These are phyloP conservation scores for Phytophthora melonis DNA, from an alignment of 352 stramenopile genomes.

Conservation along the genomic window DNA sequence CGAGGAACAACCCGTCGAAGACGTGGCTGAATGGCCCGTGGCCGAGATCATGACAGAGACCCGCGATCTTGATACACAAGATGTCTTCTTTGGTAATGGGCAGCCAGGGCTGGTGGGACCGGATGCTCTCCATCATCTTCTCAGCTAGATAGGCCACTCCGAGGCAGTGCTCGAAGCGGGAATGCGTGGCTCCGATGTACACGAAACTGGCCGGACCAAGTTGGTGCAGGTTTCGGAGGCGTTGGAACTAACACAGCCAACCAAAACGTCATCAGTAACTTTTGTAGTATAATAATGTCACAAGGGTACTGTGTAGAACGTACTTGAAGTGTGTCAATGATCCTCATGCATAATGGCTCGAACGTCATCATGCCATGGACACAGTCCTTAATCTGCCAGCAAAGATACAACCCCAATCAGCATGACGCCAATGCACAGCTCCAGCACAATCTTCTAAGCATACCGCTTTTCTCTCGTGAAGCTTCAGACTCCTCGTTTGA, in stretches of 20 bases:
- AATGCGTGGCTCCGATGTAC: constrained; percentile 90
- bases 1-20: constrained; percentile 82
- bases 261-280: neutral
- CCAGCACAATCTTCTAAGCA: neutral
- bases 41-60: constrained; percentile 80
- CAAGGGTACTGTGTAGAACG: neutral
- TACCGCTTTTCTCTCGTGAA: neutral
- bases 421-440: neutral
- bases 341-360: neutral
- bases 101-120: constrained; percentile 87
- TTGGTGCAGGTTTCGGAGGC: constrained; percentile 94
- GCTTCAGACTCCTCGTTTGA: neutral
- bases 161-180: constrained; percentile 89
- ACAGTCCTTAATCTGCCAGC: neutral
- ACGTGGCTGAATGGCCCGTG: constrained; percentile 88
- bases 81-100: constrained; percentile 81
- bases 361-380: neutral
- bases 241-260: constrained; percentile 84
- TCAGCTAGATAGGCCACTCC: constrained; percentile 96
- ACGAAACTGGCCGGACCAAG: constrained; percentile 92
- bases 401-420: neutral
- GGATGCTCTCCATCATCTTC: constrained; percentile 85
- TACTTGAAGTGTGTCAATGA: constrained; percentile 1
- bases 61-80: constrained; percentile 83
- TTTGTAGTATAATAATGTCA: neutral